Evolutionary conservation across 192 early-diverging fungal genomes (phyloP).

Genomic region (Rhizophagus sp.): DNA sequence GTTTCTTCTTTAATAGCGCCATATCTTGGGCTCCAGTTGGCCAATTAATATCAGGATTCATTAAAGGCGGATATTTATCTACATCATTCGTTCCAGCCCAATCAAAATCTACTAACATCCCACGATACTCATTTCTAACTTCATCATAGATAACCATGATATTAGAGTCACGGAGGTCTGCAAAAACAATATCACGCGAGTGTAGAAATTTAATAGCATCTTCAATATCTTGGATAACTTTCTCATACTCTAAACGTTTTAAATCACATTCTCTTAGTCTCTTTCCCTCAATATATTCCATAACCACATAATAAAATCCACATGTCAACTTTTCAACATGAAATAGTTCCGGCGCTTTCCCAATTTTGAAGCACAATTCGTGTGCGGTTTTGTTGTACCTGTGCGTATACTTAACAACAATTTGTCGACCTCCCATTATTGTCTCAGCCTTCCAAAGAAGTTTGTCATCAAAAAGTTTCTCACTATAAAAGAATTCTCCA

Average conservation of each 20-base stretch:
- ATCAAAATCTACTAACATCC: too few species aligned
- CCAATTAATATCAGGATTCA: too few species aligned
- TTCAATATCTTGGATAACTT: not conserved
- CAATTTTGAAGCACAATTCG: too few species aligned
- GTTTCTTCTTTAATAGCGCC: too few species aligned
- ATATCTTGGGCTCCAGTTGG: too few species aligned
- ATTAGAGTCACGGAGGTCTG: not conserved
- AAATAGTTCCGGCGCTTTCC: not conserved
- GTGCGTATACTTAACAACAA: constrained; percentile 8
- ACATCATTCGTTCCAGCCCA: too few species aligned
- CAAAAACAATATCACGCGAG: too few species aligned
- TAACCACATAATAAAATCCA: not conserved
- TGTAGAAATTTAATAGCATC: not conserved
- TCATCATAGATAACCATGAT: not conserved
- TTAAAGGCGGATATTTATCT: too few species aligned
- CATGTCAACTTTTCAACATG: not conserved
- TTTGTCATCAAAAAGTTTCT: constrained; percentile 11
- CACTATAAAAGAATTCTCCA: not conserved
- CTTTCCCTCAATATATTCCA: not conserved
- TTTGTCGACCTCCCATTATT: not conserved
- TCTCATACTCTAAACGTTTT: not conserved
- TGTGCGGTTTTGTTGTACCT: not conserved
- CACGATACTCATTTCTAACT: too few species aligned
- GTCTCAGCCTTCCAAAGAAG: constrained; percentile 8
- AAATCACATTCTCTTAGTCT: not conserved